Evolutionary conservation across 2,329 filamentous ascomycete genomes (phyloP), one percentile per base, ranked within the genome.

Genomic region (Stachybotrys elegans): DNA sequence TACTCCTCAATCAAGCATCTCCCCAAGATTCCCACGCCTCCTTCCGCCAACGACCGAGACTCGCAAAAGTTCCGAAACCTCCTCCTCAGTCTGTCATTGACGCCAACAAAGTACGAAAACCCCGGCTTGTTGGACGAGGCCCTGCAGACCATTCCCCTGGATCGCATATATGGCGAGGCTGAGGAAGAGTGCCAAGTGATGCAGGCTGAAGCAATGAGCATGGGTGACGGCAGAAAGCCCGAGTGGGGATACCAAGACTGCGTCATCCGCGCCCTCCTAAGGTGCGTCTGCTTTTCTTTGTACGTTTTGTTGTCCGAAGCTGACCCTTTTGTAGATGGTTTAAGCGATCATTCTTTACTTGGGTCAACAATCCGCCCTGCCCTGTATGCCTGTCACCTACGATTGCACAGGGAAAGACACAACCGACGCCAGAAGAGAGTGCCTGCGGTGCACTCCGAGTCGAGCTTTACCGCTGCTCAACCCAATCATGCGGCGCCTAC

Each of bases 161-260:
- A 96, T 60, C 81, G 88, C 54, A 88, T 98, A 55, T 97, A 97
- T 66, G 79, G 84, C 52, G 90, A 96, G 62, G 93, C 93, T 42
- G 90, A 97, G 62, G 92, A 97, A 63, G 91, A 97, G 67, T 83
- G 80, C 51, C 89, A 96, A 62, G 83, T 96, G 22, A 73, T 95
- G 55, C 82, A 86, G 59, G 93, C 89, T 25, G 84, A 95, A 65
- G 92, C 92, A 23, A 86, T 86, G 60, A 95, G 89, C 53, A 83
- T 95, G 70, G 88, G 87, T 17, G 81, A 86, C 45, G 87, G 84
- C 44, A 78, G 81, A 52, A 86, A 86, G 62, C 81, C 91, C 2
- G 86, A 90, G 71, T 97, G 92, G 92, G 92, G 91, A 45, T 96
- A 97, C 62, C 92, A 97, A 66, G 93, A 98, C 68, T 98, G 92